Evolutionary conservation across 805 yeast species (phyloP), one percentile per base, ranked within the genome.

Genomic region (Starmerella apicola): DNA sequence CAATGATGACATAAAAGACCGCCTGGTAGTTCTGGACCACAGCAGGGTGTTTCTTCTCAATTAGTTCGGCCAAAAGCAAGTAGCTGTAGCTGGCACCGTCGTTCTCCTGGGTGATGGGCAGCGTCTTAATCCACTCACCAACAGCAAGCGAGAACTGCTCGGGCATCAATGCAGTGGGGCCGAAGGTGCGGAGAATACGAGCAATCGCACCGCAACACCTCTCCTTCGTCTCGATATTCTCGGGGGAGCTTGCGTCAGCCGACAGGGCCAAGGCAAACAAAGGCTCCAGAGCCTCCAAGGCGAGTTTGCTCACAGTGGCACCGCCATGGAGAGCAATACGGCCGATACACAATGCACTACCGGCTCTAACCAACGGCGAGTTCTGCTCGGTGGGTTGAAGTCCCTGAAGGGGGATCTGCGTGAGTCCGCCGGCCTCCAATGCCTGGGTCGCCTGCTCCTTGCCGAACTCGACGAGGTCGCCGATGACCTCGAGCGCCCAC

Each of bases 61-160:
- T 78, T 53, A 86, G 65, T 45, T 78, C 80, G 7, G 76, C 64
- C 48, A 86, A 65, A 56, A 83, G 86, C 51, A 70, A 67, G 62
- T 84, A 91, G 16, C 83, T 76, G 58, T 70, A 83, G 13, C 84
- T 76, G 3, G 96, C 96, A 4, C 94, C 94, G 50, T 81, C 91
- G 31, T 76, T 80, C 58, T 91, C 96, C 51, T 75, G 80, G 18
- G 76, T 61, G 31, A 88, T 71, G 18, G 97, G 98, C 49, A 91
- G 71, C 9, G 83, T 70, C 45, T 70, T 69, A 38, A 91, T 64
- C 97, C 97, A 91, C 44, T 71, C 78, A 23, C 67, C 70, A 36
- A 82, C 64, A 20, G 81, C 71, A 20, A 70, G 66, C 46, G 79
- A 74, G 42, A 75, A 61, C 54, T 76, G 72, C 13, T 52, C 52